Conservation (phyloP, 352 stramenopile genomes). For the Phytophthora foliorum region DNA sequence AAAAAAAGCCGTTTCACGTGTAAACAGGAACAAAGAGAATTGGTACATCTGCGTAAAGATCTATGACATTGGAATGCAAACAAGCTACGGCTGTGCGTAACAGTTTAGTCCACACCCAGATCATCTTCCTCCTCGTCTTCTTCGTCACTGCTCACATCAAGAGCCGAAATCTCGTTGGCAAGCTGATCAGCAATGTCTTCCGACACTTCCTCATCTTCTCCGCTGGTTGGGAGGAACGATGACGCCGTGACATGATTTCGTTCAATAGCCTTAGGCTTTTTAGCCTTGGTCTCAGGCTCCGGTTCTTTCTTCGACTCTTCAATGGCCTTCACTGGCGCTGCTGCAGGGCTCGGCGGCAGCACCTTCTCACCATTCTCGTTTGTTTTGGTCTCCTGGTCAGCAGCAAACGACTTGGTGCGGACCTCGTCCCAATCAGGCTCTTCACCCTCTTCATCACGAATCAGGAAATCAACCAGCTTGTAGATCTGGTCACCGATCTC, state of each 20-base stretch:
- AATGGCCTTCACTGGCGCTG: slow-evolving; percentile 17
- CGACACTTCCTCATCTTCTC: slow-evolving; percentile 73
- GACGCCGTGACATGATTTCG: slow-evolving; percentile 29
- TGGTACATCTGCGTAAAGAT: slow-evolving; percentile 20
- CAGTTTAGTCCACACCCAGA: slow-evolving; percentile 59
- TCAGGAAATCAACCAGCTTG: slow-evolving; percentile 91
- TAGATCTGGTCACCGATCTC: slow-evolving; percentile 90
- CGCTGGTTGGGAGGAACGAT: slow-evolving; percentile 47
- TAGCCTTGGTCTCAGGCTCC: slow-evolving; percentile 23
- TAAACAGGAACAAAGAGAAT: not conserved
- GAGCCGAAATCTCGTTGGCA: slow-evolving; percentile 68
- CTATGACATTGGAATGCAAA: slow-evolving; percentile 28
- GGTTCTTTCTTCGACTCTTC: slow-evolving; percentile 30
- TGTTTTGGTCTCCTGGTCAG: slow-evolving; percentile 56
- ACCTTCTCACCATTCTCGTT: slow-evolving; percentile 35
- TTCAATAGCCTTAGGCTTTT: slow-evolving; percentile 31
- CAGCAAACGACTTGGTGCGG: slow-evolving; percentile 68
- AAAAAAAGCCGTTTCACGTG: not conserved
- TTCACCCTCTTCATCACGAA: slow-evolving; percentile 88
- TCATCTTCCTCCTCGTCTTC: slow-evolving; percentile 70
- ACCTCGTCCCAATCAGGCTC: slow-evolving; percentile 88
- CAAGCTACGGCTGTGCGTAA: slow-evolving; percentile 2
- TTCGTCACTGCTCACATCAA: slow-evolving; percentile 90
- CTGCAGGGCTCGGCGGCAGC: slow-evolving; percentile 21
- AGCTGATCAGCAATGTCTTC: slow-evolving; percentile 75